phyloP scores from a whole-genome alignment of 805 yeast genomes.

The Candida ulmi region DNA sequence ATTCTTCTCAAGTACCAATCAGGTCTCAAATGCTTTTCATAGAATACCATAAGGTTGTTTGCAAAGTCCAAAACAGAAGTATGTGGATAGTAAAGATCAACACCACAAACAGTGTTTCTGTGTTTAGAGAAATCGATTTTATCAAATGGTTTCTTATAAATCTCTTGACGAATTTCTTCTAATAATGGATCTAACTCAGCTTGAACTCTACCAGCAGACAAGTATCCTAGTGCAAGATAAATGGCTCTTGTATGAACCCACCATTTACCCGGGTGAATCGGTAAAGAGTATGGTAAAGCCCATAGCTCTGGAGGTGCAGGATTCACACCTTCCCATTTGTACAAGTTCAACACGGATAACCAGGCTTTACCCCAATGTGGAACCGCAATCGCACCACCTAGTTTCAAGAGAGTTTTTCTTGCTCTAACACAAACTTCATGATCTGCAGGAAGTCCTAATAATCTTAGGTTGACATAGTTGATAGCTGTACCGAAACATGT shows the following conservation, averaged over 20 bases:
- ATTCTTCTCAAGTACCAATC: constrained; percentile 55
- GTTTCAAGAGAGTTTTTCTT: constrained; percentile 52
- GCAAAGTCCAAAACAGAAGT: constrained; percentile 56
- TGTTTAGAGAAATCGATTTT: constrained; percentile 61
- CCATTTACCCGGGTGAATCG: constrained; percentile 95
- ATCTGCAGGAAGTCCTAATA: constrained; percentile 67
- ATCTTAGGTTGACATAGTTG: constrained; percentile 75
- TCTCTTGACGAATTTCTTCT: constrained; percentile 63
- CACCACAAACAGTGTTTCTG: constrained; percentile 83
- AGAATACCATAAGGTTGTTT: constrained; percentile 54
- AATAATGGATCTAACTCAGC: constrained; percentile 64
- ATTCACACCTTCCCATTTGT: constrained; percentile 94
- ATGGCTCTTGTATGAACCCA: constrained; percentile 98
- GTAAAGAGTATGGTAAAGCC: constrained; percentile 74
- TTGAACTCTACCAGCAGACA: constrained; percentile 49
- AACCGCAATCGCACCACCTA: constrained; percentile 86
- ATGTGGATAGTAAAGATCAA: constrained; percentile 93
- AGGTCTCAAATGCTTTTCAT: constrained; percentile 75
- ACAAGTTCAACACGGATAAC: constrained; percentile 73
- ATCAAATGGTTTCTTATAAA: constrained; percentile 64
- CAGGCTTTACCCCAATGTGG: constrained; percentile 99
- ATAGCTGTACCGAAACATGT: constrained; percentile 93
- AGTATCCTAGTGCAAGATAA: constrained; percentile 79
- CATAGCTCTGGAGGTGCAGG: constrained; percentile 98
- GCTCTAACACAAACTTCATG: constrained; percentile 82